Evolutionary conservation across 306 rosid species (phyloP), one percentile per base, ranked within the genome.

Genomic region (Vigna hirtella): DNA sequence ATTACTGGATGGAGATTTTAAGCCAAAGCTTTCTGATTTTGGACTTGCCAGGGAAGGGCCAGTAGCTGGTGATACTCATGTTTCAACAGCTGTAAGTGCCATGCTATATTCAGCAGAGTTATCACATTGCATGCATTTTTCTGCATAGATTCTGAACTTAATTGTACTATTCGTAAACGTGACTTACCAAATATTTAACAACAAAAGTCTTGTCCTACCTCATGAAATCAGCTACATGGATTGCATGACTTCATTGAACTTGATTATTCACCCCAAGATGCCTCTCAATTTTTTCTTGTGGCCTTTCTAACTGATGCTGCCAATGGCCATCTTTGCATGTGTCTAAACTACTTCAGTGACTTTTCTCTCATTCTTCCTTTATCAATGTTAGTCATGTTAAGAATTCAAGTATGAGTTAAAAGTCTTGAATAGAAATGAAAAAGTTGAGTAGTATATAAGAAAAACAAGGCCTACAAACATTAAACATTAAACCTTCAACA

Each of bases 41-140:
- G 98, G 98, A 80, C 96, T 93, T 63, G 98, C 96, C 10, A 83
- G 98, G 85, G 94, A 93, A 83, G 98, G 98, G 32, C 98, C 98
- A 9, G 72, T 61, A 66, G 84, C 82, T 11, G 98, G 96, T 3
- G 84, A 73, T 48, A 89, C 96, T 48, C 98, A 93, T 84, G 98
- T 93, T 83, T 93, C 98, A 51, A 93, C 98, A 17, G 96, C 93
- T 43, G 98, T 93, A 89, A 91, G 96, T 79, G 45, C 73, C 61
- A 43, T 72, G 72, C 45, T 26, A 57, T 68, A 43, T 45, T 68
- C 48, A 49, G 13, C 40, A 55, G 47, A 66, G 62, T 69, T 77
- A 48, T 24, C 70, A 55, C 66, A 71, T 59, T 51, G 45, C 52
- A 49, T 64, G 36, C 50, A 45, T 52, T 50, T 38, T 72, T 72